Percentiles rank a stretch among this genome's conserved stretches.
Conservation (phyloP, 108 stramenopile genomes). For the Skeletonema tropicum region DNA sequence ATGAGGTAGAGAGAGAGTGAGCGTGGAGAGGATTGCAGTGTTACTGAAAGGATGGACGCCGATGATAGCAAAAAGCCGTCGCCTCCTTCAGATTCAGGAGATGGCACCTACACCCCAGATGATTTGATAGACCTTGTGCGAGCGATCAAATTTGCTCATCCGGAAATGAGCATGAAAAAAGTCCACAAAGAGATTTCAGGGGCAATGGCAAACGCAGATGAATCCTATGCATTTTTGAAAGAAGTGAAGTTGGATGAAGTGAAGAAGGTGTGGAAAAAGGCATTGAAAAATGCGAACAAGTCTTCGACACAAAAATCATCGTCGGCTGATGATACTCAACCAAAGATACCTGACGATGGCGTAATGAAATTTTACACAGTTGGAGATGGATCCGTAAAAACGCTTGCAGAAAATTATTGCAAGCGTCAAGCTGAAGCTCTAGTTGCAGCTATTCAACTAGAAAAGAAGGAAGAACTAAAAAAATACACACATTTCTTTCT, state of each 20-base stretch:
- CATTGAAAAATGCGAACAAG: slow-evolving; percentile 25
- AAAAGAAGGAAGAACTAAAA: slow-evolving; percentile 4
- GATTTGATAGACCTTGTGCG: slow-evolving; percentile 64
- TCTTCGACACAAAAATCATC: not conserved
- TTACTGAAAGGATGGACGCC: not conserved
- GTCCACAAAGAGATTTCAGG: slow-evolving; percentile 67
- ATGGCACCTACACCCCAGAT: slow-evolving; percentile 30
- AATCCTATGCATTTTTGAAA: slow-evolving; percentile 42
- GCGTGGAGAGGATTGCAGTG: too few relatives aligned
- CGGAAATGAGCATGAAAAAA: slow-evolving; percentile 51
- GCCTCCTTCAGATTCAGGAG: not conserved
- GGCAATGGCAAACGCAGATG: slow-evolving; percentile 38
- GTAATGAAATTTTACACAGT: slow-evolving; percentile 67
- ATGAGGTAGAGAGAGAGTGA: too few relatives aligned
- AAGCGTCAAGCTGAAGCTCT: slow-evolving; percentile 38
- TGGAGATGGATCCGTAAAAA: slow-evolving; percentile 53
- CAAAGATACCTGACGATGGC: slow-evolving; percentile 1
- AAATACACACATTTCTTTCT: slow-evolving; percentile 64
- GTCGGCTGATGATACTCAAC: not conserved
- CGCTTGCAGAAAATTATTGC: slow-evolving; percentile 54
- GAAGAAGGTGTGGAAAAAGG: slow-evolving; percentile 82
- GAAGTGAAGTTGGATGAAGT: slow-evolving; percentile 60
- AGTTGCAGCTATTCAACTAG: slow-evolving; percentile 16
- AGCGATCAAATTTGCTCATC: slow-evolving; percentile 73
- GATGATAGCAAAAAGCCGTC: not conserved